Base-by-base conservation (phyloP, 208 protist genomes). In the Acanthamoeba quina region DNA sequence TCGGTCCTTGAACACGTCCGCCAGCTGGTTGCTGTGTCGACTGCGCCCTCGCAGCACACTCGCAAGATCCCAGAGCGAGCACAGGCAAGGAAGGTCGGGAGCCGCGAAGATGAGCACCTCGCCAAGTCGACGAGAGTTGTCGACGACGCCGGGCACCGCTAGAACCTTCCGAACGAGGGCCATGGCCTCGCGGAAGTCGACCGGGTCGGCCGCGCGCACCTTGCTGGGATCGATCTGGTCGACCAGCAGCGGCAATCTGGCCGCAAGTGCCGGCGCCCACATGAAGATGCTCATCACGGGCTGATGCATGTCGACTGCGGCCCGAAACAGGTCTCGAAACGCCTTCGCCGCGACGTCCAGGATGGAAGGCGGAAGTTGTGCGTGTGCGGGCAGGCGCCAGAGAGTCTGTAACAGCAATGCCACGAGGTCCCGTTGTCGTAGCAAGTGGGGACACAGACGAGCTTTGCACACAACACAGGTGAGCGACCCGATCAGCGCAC, bases 161-260 rank as follows among this genome's bases (percentile, higher is more conserved):
- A 58, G 52, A 58, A 21, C 37, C 68, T 76, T 41, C 37, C 31
- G 31, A 13, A 76, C 37, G 10, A 76, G 68, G 37, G 29, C 0
- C 68, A 76, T 41, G 31, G 37, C 68, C 68, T 44, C 31, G 31
- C 68, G 0, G 21, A 76, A 76, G 37, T 76, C 21, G 29, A 44
- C 2, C 29, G 31, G 37, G 29, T 76, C 17, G 29, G 13, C 68
- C 37, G 68, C 31, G 68, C 29, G 29, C 31, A 76, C 68, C 37
- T 76, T 76, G 29, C 6, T 21, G 68, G 68, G 10, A 76, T 76
- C 68, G 37, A 76, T 76, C 29, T 76, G 29, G 29, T 76, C 68
- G 5, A 76, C 68, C 6, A 76, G 29, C 68, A 76, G 31, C 29
- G 29, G 29, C 6, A 76, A 31, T 6, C 10, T 76, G 21, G 68